Evolutionary conservation across 2,329 filamentous ascomycete genomes (phyloP).

Genomic region (Monilinia aucupariae): DNA sequence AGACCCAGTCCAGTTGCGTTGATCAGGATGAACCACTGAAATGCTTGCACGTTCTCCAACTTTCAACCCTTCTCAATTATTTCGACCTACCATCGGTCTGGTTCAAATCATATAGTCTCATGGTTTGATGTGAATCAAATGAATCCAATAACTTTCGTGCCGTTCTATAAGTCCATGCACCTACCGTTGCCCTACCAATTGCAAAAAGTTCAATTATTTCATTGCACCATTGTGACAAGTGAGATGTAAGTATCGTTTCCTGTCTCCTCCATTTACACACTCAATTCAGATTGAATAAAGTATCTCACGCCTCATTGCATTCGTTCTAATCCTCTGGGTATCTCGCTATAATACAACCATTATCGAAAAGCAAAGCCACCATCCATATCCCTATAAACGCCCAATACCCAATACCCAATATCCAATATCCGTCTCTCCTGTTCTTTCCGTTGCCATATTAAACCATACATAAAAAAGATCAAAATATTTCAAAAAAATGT

Average conservation of each 20-base stretch:
- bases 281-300: no score
- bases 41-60: no score
- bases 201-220: neutral
- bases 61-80: no score
- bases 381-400: neutral
- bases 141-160: no score
- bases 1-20: no score
- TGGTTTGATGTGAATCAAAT: no score
- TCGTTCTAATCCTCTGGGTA: neutral
- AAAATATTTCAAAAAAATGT: neutral
- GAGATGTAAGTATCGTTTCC: neutral
- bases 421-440: neutral
- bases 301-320: neutral
- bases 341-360: conserved; percentile 4
- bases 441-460: neutral
- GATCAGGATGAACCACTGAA: no score
- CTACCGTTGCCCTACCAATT: no score
- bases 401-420: neutral
- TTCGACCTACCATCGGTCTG: no score
- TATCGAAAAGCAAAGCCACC: neutral
- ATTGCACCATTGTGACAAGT: no score
- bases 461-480: neutral
- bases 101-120: no score
- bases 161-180: no score
- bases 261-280: neutral